These are phyloP conservation scores for Thalia dealbata DNA, from an alignment of 176 grass and related monocot species.

Conservation along the genomic window DNA sequence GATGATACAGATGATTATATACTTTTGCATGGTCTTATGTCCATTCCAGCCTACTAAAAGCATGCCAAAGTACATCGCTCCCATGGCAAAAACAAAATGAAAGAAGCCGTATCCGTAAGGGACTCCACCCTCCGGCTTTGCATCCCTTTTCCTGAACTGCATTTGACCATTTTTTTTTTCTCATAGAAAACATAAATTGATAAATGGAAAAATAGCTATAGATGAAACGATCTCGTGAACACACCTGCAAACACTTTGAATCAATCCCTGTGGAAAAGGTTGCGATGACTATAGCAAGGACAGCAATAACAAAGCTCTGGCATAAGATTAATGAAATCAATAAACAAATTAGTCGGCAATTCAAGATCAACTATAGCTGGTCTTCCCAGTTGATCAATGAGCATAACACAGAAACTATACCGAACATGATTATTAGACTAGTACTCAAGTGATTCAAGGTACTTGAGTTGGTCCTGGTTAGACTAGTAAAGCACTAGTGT, in stretches of 20 bases:
- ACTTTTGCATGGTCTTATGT: conserved; percentile 64
- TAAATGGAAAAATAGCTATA: too few relatives aligned
- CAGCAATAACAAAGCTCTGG: conserved; percentile 86
- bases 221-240: not conserved
- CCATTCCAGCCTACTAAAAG: conserved; percentile 87
- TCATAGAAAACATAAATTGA: too few relatives aligned
- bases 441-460: too few relatives aligned
- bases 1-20: conserved; percentile 9
- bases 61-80: conserved; percentile 97
- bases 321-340: not conserved
- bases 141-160: conserved; percentile 71
- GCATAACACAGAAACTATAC: too few relatives aligned
- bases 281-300: conserved; percentile 73
- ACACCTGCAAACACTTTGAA: conserved; percentile 77
- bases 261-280: conserved; percentile 94
- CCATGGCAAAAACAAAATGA: conserved; percentile 97
- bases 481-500: too few relatives aligned
- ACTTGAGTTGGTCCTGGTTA: too few relatives aligned
- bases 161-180: not conserved
- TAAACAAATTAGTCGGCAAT: not conserved
- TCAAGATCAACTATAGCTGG: too few relatives aligned
- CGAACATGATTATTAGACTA: too few relatives aligned
- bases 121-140: conserved; percentile 50
- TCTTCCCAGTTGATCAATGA: too few relatives aligned
- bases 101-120: conserved; percentile 92